Base-by-base conservation (phyloP, 345 rosid genomes). In the Erodium maritimum region DNA sequence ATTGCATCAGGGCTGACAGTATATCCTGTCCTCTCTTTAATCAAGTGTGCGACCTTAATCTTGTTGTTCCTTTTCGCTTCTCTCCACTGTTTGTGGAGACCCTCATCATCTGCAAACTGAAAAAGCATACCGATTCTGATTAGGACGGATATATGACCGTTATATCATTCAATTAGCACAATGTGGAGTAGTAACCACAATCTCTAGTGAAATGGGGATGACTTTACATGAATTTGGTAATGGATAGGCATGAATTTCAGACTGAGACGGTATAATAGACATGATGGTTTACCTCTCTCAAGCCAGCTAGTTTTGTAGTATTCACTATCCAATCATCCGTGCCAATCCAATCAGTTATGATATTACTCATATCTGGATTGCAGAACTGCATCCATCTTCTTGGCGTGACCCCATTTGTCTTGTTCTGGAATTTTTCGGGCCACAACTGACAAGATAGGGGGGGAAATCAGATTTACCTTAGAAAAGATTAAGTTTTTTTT, bases 1-100 rank as follows among this genome's bases (percentile, higher is more conserved):
- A 87, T 82, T 24, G 95, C 85, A 71, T 87, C 91, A 2, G 88
- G 82, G 62, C 77, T 82, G 22, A 87, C 85, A 23, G 78, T 58
- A 67, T 87, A 84, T 54, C 95, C 95, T 0, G 95, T 87, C 72
- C 61, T 87, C 55, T 84, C 88, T 69, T 80, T 84, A 56, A 84
- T 34, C 22, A 87, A 67, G 51, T 83, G 71, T 20, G 70, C 88
- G 69, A 75, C 95, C 70, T 82, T 87, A 71, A 84, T 65, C 70
- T 84, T 87, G 74, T 84, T 87, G 72, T 62, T 73, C 77, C 75
- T 80, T 76, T 87, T 84, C 42, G 91, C 86, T 54, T 56, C 74
- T 62, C 85, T 77, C 86, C 90, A 84, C 65, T 80, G 79, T 12
- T 65, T 57, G 60, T 87, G 95, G 52, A 87, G 83, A 72, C 75